Evolutionary conservation across 2,329 filamentous ascomycete genomes (phyloP), one percentile per base, ranked within the genome.

Genomic region (Tolypocladium capitatum): DNA sequence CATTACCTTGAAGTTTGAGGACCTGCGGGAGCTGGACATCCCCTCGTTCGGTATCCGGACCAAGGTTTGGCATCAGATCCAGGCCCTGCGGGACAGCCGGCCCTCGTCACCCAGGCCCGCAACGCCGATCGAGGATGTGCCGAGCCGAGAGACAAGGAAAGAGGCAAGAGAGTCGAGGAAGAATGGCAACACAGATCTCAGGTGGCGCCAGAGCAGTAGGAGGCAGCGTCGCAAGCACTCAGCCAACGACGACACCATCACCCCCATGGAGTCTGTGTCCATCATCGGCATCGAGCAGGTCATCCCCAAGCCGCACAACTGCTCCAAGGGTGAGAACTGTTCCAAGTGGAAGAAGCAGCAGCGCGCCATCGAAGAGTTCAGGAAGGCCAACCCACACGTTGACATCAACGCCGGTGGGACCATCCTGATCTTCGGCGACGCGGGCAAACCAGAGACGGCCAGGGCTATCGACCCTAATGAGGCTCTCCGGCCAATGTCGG

Each of bases 251-350:
- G 84, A 90, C 56, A 68, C 78, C 43, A 83, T 92, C 60, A 83
- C 83, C 1, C 87, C 87, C 2, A 76, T 82, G 49, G 86, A 94
- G 63, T 91, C 87, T 1, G 83, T 92, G 4, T 94, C 88, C 1
- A 94, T 94, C 56, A 88, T 95, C 32, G 89, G 85, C 28, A 94
- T 94, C 53, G 89, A 95, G 67, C 87, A 94, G 64, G 71, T 92
- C 47, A 75, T 94, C 47, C 89, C 89, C 5, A 90, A 87, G 67
- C 79, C 83, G 16, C 90, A 95, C 66, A 76, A 76, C 48, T 96
- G 90, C 68, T 80, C 80, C 42, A 94, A 94, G 64, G 90, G 90
- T 42, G 86, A 92, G 64, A 81, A 84, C 56, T 95, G 90, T 65
- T 73, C 79, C 44, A 94, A 89, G 63, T 94, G 78, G 76, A 79